Evolutionary conservation across 371 early-diverging fungal genomes (phyloP).

Genomic region (Synchytrium microbalum): DNA sequence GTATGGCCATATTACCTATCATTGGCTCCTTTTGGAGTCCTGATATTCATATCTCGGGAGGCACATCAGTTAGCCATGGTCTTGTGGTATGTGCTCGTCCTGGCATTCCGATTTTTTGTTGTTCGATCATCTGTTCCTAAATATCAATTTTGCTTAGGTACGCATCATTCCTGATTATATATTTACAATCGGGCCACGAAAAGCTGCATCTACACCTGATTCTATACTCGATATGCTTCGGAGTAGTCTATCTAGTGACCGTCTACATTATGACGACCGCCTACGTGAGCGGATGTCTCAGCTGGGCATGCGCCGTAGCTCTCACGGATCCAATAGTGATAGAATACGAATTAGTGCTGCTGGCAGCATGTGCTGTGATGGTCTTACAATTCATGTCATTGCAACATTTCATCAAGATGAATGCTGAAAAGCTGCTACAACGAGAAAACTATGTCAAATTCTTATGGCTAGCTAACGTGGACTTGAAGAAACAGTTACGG

Average conservation of each 20-base stretch:
- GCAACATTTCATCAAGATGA: constrained; percentile 31
- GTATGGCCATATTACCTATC: constrained; percentile 26
- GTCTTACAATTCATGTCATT: constrained; percentile 20
- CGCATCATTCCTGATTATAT: constrained; percentile 32
- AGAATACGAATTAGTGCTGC: constrained; percentile 22
- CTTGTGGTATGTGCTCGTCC: constrained; percentile 36
- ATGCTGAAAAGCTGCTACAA: constrained; percentile 33
- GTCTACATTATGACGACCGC: constrained; percentile 19
- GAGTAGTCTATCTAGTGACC: constrained; percentile 13
- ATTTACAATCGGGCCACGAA: constrained; percentile 31
- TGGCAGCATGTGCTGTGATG: constrained; percentile 18
- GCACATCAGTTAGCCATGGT: constrained; percentile 32
- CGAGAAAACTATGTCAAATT: constrained; percentile 31
- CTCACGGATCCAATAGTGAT: constrained; percentile 13
- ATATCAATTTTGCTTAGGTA: too few relatives aligned
- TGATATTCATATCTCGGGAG: constrained; percentile 34
- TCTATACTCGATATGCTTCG: constrained; percentile 17
- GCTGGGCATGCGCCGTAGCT: constrained; percentile 21
- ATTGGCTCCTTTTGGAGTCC: constrained; percentile 23
- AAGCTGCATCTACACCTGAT: constrained; percentile 25
- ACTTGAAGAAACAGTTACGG: constrained; percentile 33
- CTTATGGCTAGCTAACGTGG: constrained; percentile 35
- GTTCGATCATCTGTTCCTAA: too few relatives aligned
- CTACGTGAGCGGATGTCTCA: constrained; percentile 21
- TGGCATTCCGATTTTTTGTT: too few relatives aligned